phyloP scores from a whole-genome alignment of 2,329 filamentous ascomycete genomes.

The Verticillium tricorpus region DNA sequence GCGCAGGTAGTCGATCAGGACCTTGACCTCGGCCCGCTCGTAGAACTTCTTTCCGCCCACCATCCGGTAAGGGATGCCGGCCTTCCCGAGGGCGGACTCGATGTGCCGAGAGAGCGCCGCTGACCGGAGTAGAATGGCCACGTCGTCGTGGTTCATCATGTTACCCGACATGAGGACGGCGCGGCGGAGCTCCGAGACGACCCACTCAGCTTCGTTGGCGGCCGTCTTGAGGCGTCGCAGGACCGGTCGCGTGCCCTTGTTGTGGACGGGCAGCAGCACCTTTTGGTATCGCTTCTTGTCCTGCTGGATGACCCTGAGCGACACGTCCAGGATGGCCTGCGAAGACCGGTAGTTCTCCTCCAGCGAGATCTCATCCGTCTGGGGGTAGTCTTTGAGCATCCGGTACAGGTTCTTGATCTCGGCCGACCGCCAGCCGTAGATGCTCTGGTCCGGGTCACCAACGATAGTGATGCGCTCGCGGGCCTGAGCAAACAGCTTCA shows the following conservation, averaged over 20 bases:
- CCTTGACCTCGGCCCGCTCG: conserved; percentile 83
- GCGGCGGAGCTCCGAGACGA: conserved; percentile 77
- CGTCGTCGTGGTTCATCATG: conserved; percentile 69
- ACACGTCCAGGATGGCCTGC: conserved; percentile 73
- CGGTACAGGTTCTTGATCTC: conserved; percentile 84
- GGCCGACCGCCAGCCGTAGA: conserved; percentile 92
- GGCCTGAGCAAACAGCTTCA: conserved; percentile 76
- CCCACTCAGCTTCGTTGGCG: conserved; percentile 77
- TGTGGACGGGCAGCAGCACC: conserved; percentile 73
- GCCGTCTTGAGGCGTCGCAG: conserved; percentile 69
- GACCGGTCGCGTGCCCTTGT: conserved; percentile 73
- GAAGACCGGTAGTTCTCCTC: conserved; percentile 96
- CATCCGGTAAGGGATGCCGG: conserved; percentile 86
- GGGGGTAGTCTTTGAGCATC: conserved; percentile 70
- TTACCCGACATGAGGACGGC: conserved; percentile 65
- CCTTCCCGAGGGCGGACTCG: conserved; percentile 74
- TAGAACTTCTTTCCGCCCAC: conserved; percentile 88
- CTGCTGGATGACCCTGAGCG: conserved; percentile 85
- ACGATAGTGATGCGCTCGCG: conserved; percentile 84
- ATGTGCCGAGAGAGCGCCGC: conserved; percentile 80
- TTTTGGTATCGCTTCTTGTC: conserved; percentile 79
- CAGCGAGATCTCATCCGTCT: conserved; percentile 76
- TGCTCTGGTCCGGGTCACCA: conserved; percentile 95
- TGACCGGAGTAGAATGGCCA: conserved; percentile 83
- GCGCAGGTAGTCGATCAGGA: conserved; percentile 81